Conservation (phyloP, 1,139 yeast genomes). For the Trichomonascaceae sp. region DNA sequence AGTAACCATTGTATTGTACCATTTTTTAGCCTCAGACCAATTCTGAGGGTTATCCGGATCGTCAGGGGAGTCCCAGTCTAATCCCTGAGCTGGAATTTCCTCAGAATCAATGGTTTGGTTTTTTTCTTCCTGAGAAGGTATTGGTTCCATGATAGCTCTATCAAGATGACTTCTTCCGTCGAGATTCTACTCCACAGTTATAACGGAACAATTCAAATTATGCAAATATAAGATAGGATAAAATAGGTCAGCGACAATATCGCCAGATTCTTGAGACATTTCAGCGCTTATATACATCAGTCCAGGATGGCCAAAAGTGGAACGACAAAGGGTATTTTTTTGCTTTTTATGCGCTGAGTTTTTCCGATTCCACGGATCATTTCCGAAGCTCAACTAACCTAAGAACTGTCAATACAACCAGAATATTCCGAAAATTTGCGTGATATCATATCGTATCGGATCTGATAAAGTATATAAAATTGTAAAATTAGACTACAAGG, state of each 20-base stretch:
- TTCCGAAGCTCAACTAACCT: neutral
- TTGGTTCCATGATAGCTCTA: neutral
- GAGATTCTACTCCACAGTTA: neutral
- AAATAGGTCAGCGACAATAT: neutral
- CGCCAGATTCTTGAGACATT: neutral
- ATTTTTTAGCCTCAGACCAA: conserved; percentile 33
- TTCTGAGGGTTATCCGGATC: conserved; percentile 43
- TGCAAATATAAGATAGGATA: neutral
- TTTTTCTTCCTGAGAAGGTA: neutral
- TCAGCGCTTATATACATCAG: neutral
- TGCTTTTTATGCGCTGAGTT: neutral
- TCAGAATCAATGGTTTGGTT: neutral
- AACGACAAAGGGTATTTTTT: neutral
- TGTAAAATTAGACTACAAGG: too few species aligned
- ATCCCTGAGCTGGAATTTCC: conserved; percentile 1
- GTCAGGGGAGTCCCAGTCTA: conserved; percentile 33
- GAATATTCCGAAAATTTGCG: neutral
- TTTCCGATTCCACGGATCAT: neutral
- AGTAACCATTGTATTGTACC: conserved; percentile 23
- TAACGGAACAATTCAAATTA: neutral
- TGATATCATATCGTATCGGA: neutral
- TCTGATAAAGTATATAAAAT: neutral
- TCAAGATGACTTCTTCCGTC: neutral
- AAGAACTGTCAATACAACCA: neutral
- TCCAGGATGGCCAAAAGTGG: neutral